A percentile compares a stretch with the other conserved stretches of the same genome.
Evolutionary conservation across 2,329 filamentous ascomycete genomes (phyloP).

Genomic region (Reticulascus tulasneorum): DNA sequence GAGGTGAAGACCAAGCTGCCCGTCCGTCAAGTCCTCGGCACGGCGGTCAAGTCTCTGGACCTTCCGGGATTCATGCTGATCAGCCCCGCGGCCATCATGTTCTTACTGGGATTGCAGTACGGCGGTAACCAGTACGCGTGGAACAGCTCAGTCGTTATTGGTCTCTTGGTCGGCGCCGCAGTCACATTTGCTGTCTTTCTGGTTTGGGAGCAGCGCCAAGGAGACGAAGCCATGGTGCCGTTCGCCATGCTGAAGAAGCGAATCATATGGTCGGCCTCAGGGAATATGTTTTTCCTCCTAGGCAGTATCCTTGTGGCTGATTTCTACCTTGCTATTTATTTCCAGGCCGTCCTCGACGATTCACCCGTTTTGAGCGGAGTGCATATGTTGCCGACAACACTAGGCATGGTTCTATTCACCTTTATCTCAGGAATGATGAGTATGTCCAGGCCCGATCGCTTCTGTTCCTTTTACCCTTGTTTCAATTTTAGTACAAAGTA

Average conservation of each 20-base stretch:
- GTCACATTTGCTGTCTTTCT: constrained; percentile 29
- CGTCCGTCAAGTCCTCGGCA: constrained; percentile 1
- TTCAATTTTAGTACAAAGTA: background rate
- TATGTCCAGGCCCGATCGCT: too few species aligned
- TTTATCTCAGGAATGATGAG: constrained; percentile 22
- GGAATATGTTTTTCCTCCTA: constrained; percentile 39
- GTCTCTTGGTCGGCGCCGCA: constrained; percentile 33
- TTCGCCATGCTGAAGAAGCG: constrained; percentile 38
- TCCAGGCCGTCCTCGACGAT: constrained; percentile 38
- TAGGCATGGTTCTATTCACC: constrained; percentile 15
- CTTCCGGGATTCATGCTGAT: constrained; percentile 38
- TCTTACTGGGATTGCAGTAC: constrained; percentile 41
- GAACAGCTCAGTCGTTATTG: constrained; percentile 33
- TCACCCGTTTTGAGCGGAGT: constrained; percentile 20
- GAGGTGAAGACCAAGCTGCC: constrained; percentile 8
- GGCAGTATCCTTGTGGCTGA: constrained; percentile 39
- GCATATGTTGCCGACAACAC: constrained; percentile 21
- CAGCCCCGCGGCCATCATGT: constrained; percentile 32
- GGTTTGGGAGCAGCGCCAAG: constrained; percentile 37
- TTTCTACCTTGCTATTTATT: constrained; percentile 48
- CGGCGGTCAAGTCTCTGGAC: constrained; percentile 25
- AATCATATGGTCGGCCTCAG: constrained; percentile 35
- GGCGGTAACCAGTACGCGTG: constrained; percentile 36
- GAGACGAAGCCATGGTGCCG: constrained; percentile 46
- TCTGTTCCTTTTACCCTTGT: background rate